Conservation (phyloP, 148 eudicot genomes). For the Drosera capensis region DNA sequence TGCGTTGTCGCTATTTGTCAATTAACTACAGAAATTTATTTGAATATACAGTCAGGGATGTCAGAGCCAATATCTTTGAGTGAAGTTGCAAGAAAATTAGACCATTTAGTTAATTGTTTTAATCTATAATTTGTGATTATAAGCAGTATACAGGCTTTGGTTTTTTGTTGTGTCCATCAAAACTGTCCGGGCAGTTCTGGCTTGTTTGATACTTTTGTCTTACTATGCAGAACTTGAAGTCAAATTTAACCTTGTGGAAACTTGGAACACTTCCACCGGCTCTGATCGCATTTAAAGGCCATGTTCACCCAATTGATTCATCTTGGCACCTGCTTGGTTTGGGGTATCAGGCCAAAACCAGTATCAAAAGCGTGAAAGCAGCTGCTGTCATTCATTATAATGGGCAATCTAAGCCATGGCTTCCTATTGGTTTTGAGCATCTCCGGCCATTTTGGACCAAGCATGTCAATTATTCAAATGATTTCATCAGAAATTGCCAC, state of each 20-base stretch:
- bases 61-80: too few species aligned
- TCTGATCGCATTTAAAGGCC: conserved; percentile 84
- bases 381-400: conserved; percentile 99
- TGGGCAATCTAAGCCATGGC: conserved; percentile 97
- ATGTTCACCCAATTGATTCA: conserved; percentile 76
- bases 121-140: too few species aligned
- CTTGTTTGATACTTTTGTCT: too few species aligned
- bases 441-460: conserved; percentile 97
- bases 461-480: conserved; percentile 79
- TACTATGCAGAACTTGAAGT: conserved; percentile 88
- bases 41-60: too few species aligned
- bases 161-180: too few species aligned
- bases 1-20: too few species aligned
- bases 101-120: too few species aligned
- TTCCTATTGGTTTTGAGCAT: conserved; percentile 94
- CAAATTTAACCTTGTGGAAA: conserved; percentile 93
- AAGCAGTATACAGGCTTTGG: too few species aligned
- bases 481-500: conserved; percentile 80
- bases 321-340: conserved; percentile 98
- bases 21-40: too few species aligned
- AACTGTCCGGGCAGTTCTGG: too few species aligned
- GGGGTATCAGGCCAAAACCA: conserved; percentile 86
- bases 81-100: too few species aligned
- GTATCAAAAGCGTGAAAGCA: conserved; percentile 51
- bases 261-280: conserved; percentile 98